Evolutionary conservation across 2,329 filamentous ascomycete genomes (phyloP).

Genomic region (Xenoacremonium recifei): DNA sequence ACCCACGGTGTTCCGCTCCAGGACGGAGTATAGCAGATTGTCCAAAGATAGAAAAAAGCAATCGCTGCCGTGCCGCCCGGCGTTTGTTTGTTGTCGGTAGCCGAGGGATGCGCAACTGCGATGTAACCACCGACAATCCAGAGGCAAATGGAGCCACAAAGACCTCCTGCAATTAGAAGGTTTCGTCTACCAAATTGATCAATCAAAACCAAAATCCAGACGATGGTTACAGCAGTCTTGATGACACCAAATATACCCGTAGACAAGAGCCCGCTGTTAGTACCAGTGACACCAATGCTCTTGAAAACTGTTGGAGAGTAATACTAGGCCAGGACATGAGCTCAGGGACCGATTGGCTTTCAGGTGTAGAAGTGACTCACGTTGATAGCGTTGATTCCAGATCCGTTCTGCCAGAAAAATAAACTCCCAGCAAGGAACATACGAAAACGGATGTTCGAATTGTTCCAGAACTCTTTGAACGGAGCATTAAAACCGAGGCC

Average conservation of each 20-base stretch:
- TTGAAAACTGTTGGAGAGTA: slow-evolving; percentile 52
- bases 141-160: slow-evolving; percentile 67
- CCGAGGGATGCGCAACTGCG: slow-evolving; percentile 40
- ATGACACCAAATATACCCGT: slow-evolving; percentile 78
- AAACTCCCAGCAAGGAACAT: too few species aligned
- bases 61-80: slow-evolving; percentile 64
- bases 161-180: slow-evolving; percentile 62
- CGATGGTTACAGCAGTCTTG: slow-evolving; percentile 65
- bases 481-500: slow-evolving; percentile 75
- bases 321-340: too few species aligned
- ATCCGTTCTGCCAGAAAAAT: too few species aligned
- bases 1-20: slow-evolving; percentile 79
- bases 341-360: too few species aligned
- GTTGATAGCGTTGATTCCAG: too few species aligned
- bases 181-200: slow-evolving; percentile 55
- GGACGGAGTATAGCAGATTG: slow-evolving; percentile 65
- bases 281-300: slow-evolving; percentile 45
- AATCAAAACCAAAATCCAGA: slow-evolving; percentile 69
- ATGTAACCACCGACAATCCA: slow-evolving; percentile 50
- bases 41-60: slow-evolving; percentile 59
- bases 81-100: slow-evolving; percentile 34
- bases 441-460: too few species aligned
- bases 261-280: slow-evolving; percentile 49
- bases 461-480: too few species aligned
- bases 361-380: too few species aligned